Conservation (phyloP, 2,329 filamentous ascomycete genomes). For the Aureobasidium sp. region DNA sequence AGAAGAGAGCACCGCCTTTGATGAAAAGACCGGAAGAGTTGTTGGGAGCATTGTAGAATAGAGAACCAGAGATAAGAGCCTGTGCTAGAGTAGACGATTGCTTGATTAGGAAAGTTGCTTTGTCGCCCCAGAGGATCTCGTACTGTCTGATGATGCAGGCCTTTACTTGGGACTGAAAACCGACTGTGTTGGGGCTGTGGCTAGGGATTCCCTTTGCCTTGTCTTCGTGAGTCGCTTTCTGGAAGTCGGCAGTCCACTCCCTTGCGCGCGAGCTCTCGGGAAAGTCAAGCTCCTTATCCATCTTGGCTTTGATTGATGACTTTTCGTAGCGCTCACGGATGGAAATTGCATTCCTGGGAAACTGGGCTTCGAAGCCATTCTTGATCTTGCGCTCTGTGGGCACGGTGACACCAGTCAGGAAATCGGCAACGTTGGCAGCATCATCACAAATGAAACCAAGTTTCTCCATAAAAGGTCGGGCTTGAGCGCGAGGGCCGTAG, state of each 20-base stretch:
- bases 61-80: slow-evolving; percentile 57
- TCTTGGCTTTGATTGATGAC: slow-evolving; percentile 43
- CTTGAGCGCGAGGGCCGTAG: slow-evolving; percentile 54
- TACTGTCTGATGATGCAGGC: slow-evolving; percentile 55
- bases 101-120: slow-evolving; percentile 56
- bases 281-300: slow-evolving; percentile 53
- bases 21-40: slow-evolving; percentile 56
- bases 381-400: slow-evolving; percentile 42
- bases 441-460: slow-evolving; percentile 57
- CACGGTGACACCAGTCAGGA: slow-evolving; percentile 58
- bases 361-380: slow-evolving; percentile 36
- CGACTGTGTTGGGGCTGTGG: slow-evolving; percentile 50
- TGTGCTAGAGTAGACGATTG: slow-evolving; percentile 52
- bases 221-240: slow-evolving; percentile 45
- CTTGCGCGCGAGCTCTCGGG: slow-evolving; percentile 45
- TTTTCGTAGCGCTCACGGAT: slow-evolving; percentile 47
- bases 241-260: slow-evolving; percentile 48
- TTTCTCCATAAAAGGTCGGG: slow-evolving; percentile 57
- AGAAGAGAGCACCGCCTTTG: slow-evolving; percentile 59
- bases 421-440: slow-evolving; percentile 59
- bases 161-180: slow-evolving; percentile 49
- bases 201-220: slow-evolving; percentile 50
- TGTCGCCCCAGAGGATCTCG: slow-evolving; percentile 60
- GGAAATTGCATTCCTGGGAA: slow-evolving; percentile 38
- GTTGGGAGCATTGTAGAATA: slow-evolving; percentile 58